phyloP scores from a whole-genome alignment of 2,329 filamentous ascomycete species.

The Calonectria fujianensis region DNA sequence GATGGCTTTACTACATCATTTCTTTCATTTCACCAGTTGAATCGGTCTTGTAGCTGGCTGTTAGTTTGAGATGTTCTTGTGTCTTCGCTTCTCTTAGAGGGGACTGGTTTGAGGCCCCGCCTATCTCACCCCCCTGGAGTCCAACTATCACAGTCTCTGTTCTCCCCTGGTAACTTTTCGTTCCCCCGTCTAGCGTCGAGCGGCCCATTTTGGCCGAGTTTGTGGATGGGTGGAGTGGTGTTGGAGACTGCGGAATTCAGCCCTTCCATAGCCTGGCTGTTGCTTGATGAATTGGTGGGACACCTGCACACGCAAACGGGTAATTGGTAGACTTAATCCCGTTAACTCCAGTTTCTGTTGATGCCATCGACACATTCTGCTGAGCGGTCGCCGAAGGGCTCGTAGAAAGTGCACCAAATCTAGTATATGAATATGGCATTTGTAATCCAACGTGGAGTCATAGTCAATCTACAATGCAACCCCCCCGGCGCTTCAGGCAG shows the following conservation, averaged over 20 bases:
- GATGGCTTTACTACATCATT: not conserved
- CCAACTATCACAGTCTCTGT: slow-evolving; percentile 25
- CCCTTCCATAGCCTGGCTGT: not conserved
- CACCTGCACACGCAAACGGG: not conserved
- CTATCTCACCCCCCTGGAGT: slow-evolving; percentile 14
- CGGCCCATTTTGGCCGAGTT: slow-evolving; percentile 8
- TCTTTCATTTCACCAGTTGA: not conserved
- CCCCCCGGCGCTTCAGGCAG: not conserved
- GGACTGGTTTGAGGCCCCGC: not conserved
- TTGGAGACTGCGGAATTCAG: slow-evolving; percentile 26
- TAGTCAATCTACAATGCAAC: not conserved
- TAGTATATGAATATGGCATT: not conserved
- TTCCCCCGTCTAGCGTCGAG: not conserved
- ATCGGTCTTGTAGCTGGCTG: too few relatives aligned
- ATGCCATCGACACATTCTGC: not conserved
- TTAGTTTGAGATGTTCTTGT: not conserved
- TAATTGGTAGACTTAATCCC: slow-evolving; percentile 34
- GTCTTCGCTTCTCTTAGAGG: not conserved
- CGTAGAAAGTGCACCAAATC: not conserved
- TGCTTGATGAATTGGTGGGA: not conserved
- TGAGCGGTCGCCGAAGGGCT: not conserved
- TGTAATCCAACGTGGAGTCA: slow-evolving; percentile 12
- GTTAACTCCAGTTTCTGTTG: slow-evolving; percentile 38
- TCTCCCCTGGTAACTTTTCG: not conserved
- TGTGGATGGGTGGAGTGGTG: slow-evolving; percentile 23